Conservation (phyloP, 441 rosid species). For the Adansonia gregorii region DNA sequence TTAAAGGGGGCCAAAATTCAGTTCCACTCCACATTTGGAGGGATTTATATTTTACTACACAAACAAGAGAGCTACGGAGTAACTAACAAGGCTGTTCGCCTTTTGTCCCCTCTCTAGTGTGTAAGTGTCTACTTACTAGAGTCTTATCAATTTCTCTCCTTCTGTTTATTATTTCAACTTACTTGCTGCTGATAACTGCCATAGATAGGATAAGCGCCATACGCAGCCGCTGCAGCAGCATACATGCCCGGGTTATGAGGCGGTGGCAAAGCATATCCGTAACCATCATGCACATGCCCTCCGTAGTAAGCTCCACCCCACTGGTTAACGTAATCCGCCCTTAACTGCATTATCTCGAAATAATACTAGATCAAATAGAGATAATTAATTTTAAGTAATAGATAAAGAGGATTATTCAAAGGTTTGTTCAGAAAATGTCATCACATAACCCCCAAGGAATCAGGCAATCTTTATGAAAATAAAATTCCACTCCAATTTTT, state of each 20-base stretch:
- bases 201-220: conserved; percentile 78
- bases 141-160: conserved; percentile 27
- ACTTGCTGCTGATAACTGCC: conserved; percentile 92
- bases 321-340: conserved; percentile 54
- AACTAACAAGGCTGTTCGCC: conserved; percentile 35
- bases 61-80: conserved; percentile 38
- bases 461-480: not conserved
- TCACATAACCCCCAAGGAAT: not conserved
- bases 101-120: conserved; percentile 30
- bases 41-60: conserved; percentile 48
- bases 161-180: conserved; percentile 52
- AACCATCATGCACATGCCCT: conserved; percentile 56
- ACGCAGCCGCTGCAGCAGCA: conserved; percentile 47
- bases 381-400: not conserved
- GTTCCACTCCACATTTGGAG: conserved; percentile 56
- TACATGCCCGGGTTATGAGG: conserved; percentile 59
- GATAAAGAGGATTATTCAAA: not conserved
- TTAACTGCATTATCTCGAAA: conserved; percentile 37
- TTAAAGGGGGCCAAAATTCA: conserved; percentile 73
- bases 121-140: conserved; percentile 34
- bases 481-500: not conserved
- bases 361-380: conserved; percentile 2
- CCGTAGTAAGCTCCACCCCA: conserved; percentile 60
- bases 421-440: not conserved
- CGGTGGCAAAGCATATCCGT: conserved; percentile 52